These are phyloP conservation scores for Sarocladium oryzae DNA, from an alignment of 2,329 filamentous ascomycete genomes.

Conservation along the genomic window DNA sequence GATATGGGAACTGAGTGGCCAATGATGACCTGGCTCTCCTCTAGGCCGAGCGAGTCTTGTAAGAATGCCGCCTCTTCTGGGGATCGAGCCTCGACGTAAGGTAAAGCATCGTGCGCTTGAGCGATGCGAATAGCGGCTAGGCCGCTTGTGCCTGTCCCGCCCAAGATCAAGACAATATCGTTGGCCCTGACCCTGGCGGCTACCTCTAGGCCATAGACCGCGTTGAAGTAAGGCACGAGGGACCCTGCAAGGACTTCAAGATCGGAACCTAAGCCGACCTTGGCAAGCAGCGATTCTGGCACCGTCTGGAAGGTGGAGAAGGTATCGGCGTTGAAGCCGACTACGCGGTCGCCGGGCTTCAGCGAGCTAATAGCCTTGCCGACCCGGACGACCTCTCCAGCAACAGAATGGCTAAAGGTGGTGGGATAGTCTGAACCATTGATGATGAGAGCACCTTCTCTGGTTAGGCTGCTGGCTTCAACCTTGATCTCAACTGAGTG, in stretches of 20 bases:
- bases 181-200: constrained; percentile 12
- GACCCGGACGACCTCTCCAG: constrained; percentile 16
- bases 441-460: constrained; percentile 14
- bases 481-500: constrained; percentile 27
- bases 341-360: constrained; percentile 19
- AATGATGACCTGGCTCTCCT: background rate
- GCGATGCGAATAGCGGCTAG: constrained; percentile 17
- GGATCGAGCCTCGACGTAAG: constrained; percentile 14
- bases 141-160: constrained; percentile 15
- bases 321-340: constrained; percentile 15
- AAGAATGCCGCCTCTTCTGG: background rate
- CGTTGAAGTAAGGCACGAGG: constrained; percentile 11
- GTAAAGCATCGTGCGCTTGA: constrained; percentile 13
- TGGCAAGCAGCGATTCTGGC: constrained; percentile 13
- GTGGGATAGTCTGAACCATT: constrained; percentile 19
- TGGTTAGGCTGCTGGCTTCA: constrained; percentile 27
- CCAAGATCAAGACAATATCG: constrained; percentile 19
- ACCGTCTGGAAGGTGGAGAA: constrained; percentile 18
- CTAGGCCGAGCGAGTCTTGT: background rate
- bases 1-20: background rate
- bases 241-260: constrained; percentile 12
- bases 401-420: constrained; percentile 11
- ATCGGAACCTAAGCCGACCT: constrained; percentile 13
- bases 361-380: constrained; percentile 15
- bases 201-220: constrained; percentile 19